Conservation (phyloP, 2,329 filamentous ascomycete species). For the Venturia carpophila region DNA sequence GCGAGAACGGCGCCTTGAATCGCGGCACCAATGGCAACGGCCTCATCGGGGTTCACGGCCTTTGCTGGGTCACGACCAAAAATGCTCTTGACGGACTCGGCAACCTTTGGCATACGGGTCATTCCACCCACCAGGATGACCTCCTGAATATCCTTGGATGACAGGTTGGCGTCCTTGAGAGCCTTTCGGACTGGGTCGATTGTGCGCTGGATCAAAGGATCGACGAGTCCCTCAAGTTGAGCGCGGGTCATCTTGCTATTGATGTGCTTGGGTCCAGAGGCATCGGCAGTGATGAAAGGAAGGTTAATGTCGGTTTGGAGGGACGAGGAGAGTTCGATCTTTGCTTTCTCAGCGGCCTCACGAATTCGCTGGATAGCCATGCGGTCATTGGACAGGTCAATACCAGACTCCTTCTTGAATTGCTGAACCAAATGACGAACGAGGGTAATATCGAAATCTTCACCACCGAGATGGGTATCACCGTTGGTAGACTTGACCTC, state of each 20-base stretch:
- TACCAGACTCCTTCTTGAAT: conserved; percentile 92
- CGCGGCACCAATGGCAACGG: conserved; percentile 93
- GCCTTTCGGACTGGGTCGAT: conserved; percentile 93
- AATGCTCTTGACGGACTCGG: conserved; percentile 90
- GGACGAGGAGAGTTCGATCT: conserved; percentile 95
- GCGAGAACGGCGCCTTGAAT: conserved; percentile 95
- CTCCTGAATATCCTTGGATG: conserved; percentile 92
- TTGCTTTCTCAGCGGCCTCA: conserved; percentile 97
- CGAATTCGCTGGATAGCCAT: conserved; percentile 99
- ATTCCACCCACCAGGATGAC: conserved; percentile 98
- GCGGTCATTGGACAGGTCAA: conserved; percentile 84
- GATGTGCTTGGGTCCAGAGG: conserved; percentile 96
- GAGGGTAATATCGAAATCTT: conserved; percentile 93
- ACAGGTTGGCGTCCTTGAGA: conserved; percentile 86
- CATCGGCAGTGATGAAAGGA: conserved; percentile 95
- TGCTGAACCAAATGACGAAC: conserved; percentile 89
- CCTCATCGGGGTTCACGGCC: conserved; percentile 97
- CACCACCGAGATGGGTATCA: conserved; percentile 96
- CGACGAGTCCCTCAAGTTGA: conserved; percentile 88
- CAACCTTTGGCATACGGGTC: conserved; percentile 99
- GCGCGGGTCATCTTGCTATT: conserved; percentile 88
- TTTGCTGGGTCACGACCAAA: conserved; percentile 96
- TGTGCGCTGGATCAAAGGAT: conserved; percentile 77
- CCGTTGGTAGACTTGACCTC: conserved; percentile 99
- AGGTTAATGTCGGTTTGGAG: conserved; percentile 96